phyloP scores from a whole-genome alignment of 106 monocot species.

The Chionographis japonica region DNA sequence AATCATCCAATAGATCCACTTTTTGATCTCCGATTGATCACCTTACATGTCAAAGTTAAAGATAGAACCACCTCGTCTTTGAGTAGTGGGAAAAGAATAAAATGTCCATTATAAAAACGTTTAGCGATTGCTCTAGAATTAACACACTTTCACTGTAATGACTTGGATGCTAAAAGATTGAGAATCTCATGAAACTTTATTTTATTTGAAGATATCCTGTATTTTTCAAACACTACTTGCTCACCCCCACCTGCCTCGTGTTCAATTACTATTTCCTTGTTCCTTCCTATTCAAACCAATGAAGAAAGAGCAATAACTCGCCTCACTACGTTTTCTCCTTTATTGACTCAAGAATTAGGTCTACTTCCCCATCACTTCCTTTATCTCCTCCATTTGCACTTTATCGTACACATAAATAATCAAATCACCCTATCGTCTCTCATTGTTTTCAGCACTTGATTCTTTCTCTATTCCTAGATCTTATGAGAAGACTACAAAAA shows the following conservation, averaged over 20 bases:
- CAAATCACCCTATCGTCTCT: background rate
- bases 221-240: background rate
- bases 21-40: too few relatives aligned
- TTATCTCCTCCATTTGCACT: background rate
- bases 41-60: too few relatives aligned
- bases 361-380: background rate
- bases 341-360: background rate
- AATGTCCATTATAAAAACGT: too few relatives aligned
- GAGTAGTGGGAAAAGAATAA: too few relatives aligned
- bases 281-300: background rate
- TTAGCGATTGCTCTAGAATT: too few relatives aligned
- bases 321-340: background rate
- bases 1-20: too few relatives aligned
- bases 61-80: too few relatives aligned
- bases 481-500: slow-evolving; percentile 9
- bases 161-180: slow-evolving; percentile 1
- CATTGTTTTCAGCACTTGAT: slow-evolving; percentile 9
- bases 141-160: background rate
- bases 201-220: slow-evolving; percentile 1
- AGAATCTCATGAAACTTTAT: slow-evolving; percentile 6
- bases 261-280: slow-evolving; percentile 1
- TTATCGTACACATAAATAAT: background rate
- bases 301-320: background rate
- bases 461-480: slow-evolving; percentile 6
- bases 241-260: too few relatives aligned